Base-by-base conservation (phyloP, 2,329 filamentous ascomycete species). In the Exophiala mesophila region DNA sequence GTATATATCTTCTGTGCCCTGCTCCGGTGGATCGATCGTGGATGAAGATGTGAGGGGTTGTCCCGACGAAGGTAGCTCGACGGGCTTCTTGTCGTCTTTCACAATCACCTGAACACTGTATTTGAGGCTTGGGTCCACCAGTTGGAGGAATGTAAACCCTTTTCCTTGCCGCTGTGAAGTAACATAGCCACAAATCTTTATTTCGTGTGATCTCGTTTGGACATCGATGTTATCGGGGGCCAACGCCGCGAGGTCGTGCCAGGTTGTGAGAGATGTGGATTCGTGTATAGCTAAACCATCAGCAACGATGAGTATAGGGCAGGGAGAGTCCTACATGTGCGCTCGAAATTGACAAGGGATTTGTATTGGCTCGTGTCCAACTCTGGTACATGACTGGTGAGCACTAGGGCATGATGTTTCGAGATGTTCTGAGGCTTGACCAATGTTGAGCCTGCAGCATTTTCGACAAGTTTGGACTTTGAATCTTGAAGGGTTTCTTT, bases 81-180 rank as follows among this genome's bases (percentile, higher is more conserved):
- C 19, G n/a, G 20, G 15, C 15, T n/a, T 3, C 23, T 26, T 26
- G 7, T 26, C 23, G 23, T 26, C 23, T 6, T 26, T 6, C 6
- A 45, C 26, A 15, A 55, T 40, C 16, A 57, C 56, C 49, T 63
- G 54, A 8, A 54, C 34, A 9, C 45, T 39, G 26, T 38, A 36
- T 18, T 46, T 39, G 21, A 54, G 20, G 36, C 35, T 17, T 41
- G 45, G n/a, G 40, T 47, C 41, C 36, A 54, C 49, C 7, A 49
- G 39, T 30, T 45, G 45, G 9, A 50, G 15, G 34, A 55, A 56
- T 15, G 50, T 38, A 30, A 53, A 46, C 21, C 39, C 37, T 26
- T 36, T 49, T 15, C 32, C 23, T 17, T 44, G 41, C n/a, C 51
- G 45, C 33, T 47, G 41, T 9, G 50, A 53, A 16, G 52, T 55